Evolutionary conservation across 2,329 filamentous ascomycete species (phyloP).

Genomic region (Colletotrichum endophyticum): DNA sequence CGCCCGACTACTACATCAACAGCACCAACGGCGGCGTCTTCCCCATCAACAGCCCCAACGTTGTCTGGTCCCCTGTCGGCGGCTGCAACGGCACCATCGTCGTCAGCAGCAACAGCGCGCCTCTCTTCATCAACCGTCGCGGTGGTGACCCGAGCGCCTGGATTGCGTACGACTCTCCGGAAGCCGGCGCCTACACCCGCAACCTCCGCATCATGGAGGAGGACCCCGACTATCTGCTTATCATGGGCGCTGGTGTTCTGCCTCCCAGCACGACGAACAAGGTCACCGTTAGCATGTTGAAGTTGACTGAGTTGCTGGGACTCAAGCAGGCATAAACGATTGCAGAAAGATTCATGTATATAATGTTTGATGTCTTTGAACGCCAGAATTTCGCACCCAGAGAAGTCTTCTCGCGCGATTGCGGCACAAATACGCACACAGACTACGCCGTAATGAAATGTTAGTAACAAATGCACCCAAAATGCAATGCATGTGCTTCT

Average conservation of each 20-base stretch:
- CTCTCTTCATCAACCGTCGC: constrained; percentile 47
- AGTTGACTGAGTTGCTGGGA: constrained; percentile 26
- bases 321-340: constrained; percentile 7
- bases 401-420: neutral
- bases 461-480: neutral
- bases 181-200: constrained; percentile 41
- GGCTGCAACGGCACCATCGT: constrained; percentile 51
- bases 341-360: neutral
- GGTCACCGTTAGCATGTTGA: constrained; percentile 40
- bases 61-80: constrained; percentile 47
- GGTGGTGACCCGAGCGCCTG: constrained; percentile 41
- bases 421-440: neutral
- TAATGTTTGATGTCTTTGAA: neutral
- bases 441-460: neutral
- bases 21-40: constrained; percentile 33
- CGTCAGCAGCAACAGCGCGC: constrained; percentile 40
- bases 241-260: constrained; percentile 49
- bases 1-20: constrained; percentile 34
- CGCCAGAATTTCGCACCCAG: fast-evolving
- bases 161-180: constrained; percentile 37
- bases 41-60: constrained; percentile 45
- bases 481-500: neutral
- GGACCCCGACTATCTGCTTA: constrained; percentile 39
- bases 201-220: constrained; percentile 38
- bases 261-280: constrained; percentile 52